phyloP scores from a whole-genome alignment of 768 basidiomycete genomes.

The Xerocomus spinulosus region DNA sequence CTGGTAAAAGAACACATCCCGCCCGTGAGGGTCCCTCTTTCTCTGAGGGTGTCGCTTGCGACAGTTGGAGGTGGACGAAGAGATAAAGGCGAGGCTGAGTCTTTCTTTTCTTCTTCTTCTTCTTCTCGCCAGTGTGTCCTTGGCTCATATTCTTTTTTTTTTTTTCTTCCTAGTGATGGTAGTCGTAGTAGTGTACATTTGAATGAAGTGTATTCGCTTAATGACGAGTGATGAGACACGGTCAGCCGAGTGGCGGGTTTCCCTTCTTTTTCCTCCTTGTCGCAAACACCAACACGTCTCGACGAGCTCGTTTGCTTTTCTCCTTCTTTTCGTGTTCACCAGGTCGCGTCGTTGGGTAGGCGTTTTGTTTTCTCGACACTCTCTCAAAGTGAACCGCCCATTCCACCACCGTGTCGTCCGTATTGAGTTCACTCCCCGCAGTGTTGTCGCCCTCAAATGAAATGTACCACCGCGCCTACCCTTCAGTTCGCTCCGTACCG shows the following conservation, averaged over 20 bases:
- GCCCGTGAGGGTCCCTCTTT: constrained; percentile 36
- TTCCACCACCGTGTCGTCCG: constrained; percentile 1
- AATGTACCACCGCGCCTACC: constrained; percentile 61
- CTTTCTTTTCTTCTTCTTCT: background rate
- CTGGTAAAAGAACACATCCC: constrained; percentile 89
- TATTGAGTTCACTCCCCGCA: constrained; percentile 18
- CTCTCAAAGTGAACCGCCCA: constrained; percentile 20
- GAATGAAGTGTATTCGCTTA: no score
- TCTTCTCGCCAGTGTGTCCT: no score
- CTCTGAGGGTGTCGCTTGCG: constrained; percentile 29
- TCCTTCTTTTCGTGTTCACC: background rate
- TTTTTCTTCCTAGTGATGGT: no score
- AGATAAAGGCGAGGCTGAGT: constrained; percentile 89
- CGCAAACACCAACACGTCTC: constrained; percentile 10
- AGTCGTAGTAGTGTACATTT: no score
- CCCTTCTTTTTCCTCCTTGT: constrained; percentile 7
- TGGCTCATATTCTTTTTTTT: no score
- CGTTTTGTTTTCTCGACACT: background rate
- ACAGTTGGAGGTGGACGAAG: constrained; percentile 68
- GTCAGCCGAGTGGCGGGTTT: constrained; percentile 14
- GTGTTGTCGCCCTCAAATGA: constrained; percentile 38
- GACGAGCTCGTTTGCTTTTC: constrained; percentile 3
- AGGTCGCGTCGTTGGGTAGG: constrained; percentile 12
- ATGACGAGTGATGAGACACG: background rate
- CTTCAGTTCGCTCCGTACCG: constrained; percentile 52